Percentiles rank a stretch among this genome's conserved stretches.
phyloP scores from a whole-genome alignment of 2,329 filamentous ascomycete species.

The Fusarium nodosum region DNA sequence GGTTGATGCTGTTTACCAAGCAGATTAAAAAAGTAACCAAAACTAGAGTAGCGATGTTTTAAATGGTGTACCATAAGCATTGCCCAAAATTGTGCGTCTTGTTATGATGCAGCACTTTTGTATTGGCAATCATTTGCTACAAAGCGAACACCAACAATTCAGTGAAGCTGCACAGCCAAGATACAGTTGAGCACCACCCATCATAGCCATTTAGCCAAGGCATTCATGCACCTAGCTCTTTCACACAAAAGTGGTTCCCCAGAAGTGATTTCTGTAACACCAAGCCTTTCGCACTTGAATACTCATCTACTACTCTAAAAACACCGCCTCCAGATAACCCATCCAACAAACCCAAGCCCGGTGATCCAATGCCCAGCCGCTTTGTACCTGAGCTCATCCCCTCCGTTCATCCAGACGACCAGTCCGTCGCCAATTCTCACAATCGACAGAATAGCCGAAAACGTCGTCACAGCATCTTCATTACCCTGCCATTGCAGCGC shows the following conservation, averaged over 20 bases:
- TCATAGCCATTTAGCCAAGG: background rate
- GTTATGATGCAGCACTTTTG: background rate
- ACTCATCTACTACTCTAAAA: background rate
- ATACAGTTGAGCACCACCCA: too few species aligned
- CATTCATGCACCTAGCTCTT: background rate
- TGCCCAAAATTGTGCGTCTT: background rate
- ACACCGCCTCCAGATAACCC: constrained; percentile 48
- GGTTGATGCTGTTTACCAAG: background rate
- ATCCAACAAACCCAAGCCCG: constrained; percentile 44
- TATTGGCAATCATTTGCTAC: background rate
- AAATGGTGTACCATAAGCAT: background rate
- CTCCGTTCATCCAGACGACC: constrained; percentile 53
- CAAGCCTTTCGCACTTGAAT: too few species aligned
- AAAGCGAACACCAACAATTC: background rate
- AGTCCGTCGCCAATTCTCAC: constrained; percentile 53
- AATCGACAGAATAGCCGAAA: constrained; percentile 49
- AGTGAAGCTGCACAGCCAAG: background rate
- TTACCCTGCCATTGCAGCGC: constrained; percentile 51
- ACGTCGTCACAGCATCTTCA: constrained; percentile 49
- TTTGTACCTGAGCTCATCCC: constrained; percentile 42
- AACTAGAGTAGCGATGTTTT: background rate
- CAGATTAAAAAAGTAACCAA: background rate
- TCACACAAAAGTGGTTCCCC: background rate
- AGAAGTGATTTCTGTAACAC: too few species aligned
- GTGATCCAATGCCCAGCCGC: constrained; percentile 50